Base-by-base conservation (phyloP, 371 early-diverging fungal genomes). In the Dichotomocladium elegans region DNA sequence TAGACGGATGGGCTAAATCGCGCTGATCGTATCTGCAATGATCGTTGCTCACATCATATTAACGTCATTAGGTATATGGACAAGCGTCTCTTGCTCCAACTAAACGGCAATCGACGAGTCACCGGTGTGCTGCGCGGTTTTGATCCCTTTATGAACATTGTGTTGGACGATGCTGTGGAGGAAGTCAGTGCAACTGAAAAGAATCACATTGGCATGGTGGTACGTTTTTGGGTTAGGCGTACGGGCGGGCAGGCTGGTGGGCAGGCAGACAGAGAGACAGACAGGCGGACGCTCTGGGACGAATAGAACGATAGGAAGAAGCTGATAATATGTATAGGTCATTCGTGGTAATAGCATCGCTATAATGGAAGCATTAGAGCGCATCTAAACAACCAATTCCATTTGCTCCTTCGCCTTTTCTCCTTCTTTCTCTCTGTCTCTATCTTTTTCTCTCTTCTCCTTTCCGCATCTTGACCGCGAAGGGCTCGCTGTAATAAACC, bases 121-220 rank as follows among this genome's bases (percentile, higher is more conserved):
- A 85, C 85, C 33, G 99, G 98, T 41, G 79, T 95, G 30, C 86
- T 99, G 64, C 90, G 98, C 48, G 99, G 99, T 24, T 99, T 81
- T 60, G 99, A 99, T 68, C 92, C 99, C 15, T 99, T 98, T 74
- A 92, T 98, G 96, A 99, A 99, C 79, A 68, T 99, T 60, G 97
- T 97, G n/a, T 70, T 99, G 66, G 98, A 95, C 56, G 95, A 96
- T 43, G 88, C 95, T 41, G 75, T 86, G 27, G 96, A 98, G 67
- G 89, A 90, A 58, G 70, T 86, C 11, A 79, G 81, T 27, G 82
- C 83, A 4, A 78, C 80, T 21, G 85, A 91, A 53, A 84, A 81
- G 53, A 67, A 80, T 29, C 63, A 79, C 12, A 86, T 97, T 53
- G 95, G 95, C 56, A 92, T 90, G 79, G 86, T 94, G 61, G 96